Conservation (phyloP, 495 filamentous ascomycete genomes). For the Pseudevernia furfuracea region DNA sequence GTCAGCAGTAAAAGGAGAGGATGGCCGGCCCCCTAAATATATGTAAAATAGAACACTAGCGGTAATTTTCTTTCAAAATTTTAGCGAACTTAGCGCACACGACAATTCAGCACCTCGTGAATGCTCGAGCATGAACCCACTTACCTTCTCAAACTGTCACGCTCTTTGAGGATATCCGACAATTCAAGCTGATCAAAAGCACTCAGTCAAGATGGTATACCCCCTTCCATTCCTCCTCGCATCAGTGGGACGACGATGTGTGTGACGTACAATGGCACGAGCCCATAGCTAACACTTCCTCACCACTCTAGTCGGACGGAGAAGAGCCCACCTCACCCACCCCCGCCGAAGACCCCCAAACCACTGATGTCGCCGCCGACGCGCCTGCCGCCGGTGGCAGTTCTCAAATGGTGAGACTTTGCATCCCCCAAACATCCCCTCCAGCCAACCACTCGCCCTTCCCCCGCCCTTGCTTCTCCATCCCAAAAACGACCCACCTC, state of each 20-base stretch:
- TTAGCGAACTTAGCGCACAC: slow-evolving; percentile 23
- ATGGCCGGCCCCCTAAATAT: neutral
- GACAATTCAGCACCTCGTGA: slow-evolving; percentile 11
- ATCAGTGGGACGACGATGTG: neutral
- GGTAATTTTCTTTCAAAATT: slow-evolving; percentile 17
- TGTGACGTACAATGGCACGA: slow-evolving; percentile 5
- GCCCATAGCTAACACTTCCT: slow-evolving; percentile 11
- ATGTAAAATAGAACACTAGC: neutral
- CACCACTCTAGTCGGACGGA: slow-evolving; percentile 58
- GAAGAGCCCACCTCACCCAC: slow-evolving; percentile 73
- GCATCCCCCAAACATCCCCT: neutral
- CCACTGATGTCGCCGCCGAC: slow-evolving; percentile 85
- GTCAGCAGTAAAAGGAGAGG: neutral
- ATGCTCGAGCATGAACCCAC: slow-evolving; percentile 6
- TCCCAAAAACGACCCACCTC: neutral
- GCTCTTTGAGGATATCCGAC: slow-evolving; percentile 63
- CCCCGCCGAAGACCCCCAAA: slow-evolving; percentile 51
- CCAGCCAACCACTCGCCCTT: neutral
- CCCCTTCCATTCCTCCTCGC: neutral
- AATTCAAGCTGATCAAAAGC: slow-evolving; percentile 33
- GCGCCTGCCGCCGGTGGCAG: slow-evolving; percentile 69
- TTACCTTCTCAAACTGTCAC: slow-evolving; percentile 7
- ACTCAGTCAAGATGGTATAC: slow-evolving; percentile 34
- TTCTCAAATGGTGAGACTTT: slow-evolving; percentile 36
- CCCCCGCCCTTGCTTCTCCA: neutral